Conservation (phyloP, 345 rosid genomes). For the Citrus hindsii region DNA sequence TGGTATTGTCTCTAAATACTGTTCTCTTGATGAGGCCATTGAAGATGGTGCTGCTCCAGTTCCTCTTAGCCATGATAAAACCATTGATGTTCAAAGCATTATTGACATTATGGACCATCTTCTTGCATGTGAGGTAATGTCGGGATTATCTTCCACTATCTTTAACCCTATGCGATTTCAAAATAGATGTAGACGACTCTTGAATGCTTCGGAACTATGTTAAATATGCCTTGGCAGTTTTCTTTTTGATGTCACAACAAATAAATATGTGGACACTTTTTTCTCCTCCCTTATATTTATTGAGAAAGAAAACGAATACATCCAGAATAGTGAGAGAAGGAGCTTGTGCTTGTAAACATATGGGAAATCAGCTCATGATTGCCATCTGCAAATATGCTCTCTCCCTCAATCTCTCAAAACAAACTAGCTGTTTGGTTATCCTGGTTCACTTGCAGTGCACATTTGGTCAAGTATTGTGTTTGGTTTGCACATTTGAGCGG, state of each 20-base stretch:
- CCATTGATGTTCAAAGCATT: constrained; percentile 62
- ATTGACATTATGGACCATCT: constrained; percentile 97
- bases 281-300: background rate
- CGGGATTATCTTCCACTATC: background rate
- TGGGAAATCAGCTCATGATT: background rate
- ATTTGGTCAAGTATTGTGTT: background rate
- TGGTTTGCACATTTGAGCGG: background rate
- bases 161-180: background rate
- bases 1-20: constrained; percentile 71
- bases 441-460: background rate
- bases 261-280: background rate
- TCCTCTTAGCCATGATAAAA: constrained; percentile 65
- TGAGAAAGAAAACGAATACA: background rate
- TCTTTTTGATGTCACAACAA: background rate
- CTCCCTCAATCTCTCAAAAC: background rate
- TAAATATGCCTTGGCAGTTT: background rate
- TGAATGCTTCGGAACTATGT: background rate
- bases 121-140: constrained; percentile 83
- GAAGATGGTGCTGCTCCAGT: constrained; percentile 84
- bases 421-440: background rate
- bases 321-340: background rate
- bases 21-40: constrained; percentile 90
- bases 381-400: background rate
- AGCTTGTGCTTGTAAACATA: background rate
- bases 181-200: constrained; percentile 1